These are phyloP conservation scores for Suillus variegatus DNA, from an alignment of 768 basidiomycete genomes.

Conservation along the genomic window DNA sequence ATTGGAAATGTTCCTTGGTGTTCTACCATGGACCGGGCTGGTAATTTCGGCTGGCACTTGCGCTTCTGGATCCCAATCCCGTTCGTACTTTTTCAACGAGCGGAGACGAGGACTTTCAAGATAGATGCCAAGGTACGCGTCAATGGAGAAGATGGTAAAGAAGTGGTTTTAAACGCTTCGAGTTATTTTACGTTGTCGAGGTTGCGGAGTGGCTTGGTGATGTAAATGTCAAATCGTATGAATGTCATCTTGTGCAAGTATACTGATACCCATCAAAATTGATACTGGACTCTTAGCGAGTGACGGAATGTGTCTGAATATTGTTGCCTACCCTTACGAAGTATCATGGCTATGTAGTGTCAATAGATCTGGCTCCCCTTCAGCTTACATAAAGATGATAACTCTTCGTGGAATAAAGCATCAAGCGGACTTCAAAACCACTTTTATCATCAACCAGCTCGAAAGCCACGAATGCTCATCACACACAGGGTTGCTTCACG, in stretches of 20 bases:
- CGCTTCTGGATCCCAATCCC: constrained; percentile 42
- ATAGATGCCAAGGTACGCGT: constrained; percentile 41
- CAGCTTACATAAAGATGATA: no score
- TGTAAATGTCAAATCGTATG: neutral
- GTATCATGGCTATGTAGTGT: neutral
- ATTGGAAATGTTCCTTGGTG: constrained; percentile 17
- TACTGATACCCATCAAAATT: neutral
- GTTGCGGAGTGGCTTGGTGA: constrained; percentile 27
- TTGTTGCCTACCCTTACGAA: neutral
- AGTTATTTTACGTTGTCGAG: constrained; percentile 45
- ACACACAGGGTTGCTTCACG: neutral
- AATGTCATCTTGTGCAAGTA: neutral
- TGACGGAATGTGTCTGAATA: neutral
- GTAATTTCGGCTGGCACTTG: constrained; percentile 27
- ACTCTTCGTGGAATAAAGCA: neutral
- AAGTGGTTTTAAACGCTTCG: constrained; percentile 17
- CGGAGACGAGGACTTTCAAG: constrained; percentile 46
- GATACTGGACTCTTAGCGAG: neutral
- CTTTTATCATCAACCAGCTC: neutral
- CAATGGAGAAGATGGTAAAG: constrained; percentile 17
- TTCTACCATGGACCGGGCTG: constrained; percentile 1
- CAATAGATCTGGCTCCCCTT: no score
- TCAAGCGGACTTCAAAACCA: neutral
- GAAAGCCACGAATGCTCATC: neutral
- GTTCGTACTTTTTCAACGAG: constrained; percentile 44